Evolutionary conservation across 73 alveolate genomes (phyloP).

Genomic region (Paramecium primaurelia): DNA sequence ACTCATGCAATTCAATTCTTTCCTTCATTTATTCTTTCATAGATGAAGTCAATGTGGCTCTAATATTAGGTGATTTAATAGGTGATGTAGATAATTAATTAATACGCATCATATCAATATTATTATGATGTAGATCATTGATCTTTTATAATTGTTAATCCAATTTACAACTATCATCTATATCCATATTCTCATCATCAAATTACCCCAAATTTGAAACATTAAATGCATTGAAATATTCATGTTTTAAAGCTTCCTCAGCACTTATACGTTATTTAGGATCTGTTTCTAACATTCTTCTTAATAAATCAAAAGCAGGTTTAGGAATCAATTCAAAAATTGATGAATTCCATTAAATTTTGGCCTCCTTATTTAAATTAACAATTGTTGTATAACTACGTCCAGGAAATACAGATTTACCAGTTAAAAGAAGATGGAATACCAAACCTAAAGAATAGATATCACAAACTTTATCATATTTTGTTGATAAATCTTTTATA

Average conservation of each 20-base stretch:
- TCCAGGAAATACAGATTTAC: background rate
- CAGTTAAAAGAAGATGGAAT: slow-evolving; percentile 36
- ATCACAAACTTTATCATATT: slow-evolving; percentile 60
- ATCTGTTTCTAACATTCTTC: slow-evolving; percentile 71
- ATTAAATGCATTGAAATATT: background rate
- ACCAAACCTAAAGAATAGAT: slow-evolving; percentile 49
- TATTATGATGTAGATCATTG: background rate
- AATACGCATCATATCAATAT: background rate
- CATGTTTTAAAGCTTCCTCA: slow-evolving; percentile 75
- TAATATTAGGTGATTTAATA: background rate
- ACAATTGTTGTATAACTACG: slow-evolving; percentile 16
- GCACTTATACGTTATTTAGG: slow-evolving; percentile 80
- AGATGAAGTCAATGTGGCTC: background rate
- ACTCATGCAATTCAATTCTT: background rate
- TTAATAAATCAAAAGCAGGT: slow-evolving; percentile 47
- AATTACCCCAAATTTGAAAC: background rate
- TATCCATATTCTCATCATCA: background rate
- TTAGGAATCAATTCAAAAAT: background rate
- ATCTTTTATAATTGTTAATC: background rate
- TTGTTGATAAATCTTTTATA: slow-evolving; percentile 44
- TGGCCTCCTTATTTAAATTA: background rate
- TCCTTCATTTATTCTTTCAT: background rate
- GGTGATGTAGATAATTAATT: slow-evolving; percentile 3
- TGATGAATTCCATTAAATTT: background rate
- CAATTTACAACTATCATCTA: background rate